A percentile compares a stretch with the other conserved stretches of the same genome.
Evolutionary conservation across 2,329 filamentous ascomycete species (phyloP).

Genomic region (Colletotrichum sp.): DNA sequence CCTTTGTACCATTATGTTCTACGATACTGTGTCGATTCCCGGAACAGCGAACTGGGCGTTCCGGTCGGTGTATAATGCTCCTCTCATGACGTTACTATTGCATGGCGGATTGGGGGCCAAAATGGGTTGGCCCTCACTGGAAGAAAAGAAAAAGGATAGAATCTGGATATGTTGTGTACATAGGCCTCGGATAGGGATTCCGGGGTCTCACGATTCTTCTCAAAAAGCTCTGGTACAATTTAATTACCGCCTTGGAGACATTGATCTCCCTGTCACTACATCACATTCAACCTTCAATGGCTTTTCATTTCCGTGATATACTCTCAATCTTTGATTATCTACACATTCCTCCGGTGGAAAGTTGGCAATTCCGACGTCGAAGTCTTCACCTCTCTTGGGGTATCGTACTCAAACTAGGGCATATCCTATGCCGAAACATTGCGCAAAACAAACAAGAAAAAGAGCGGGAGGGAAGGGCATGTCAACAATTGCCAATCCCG

Average conservation of each 20-base stretch:
- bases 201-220: neutral
- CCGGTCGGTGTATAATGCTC: conserved; percentile 48
- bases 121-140: conserved; percentile 12
- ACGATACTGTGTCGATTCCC: conserved; percentile 16
- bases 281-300: neutral
- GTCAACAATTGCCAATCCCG: neutral
- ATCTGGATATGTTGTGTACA: conserved; percentile 14
- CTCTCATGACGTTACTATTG: conserved; percentile 43
- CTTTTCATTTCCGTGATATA: neutral
- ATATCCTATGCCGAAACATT: neutral
- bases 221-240: conserved; percentile 11
- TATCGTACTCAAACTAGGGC: neutral
- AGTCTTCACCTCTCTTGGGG: neutral
- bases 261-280: conserved; percentile 2
- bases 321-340: neutral
- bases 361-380: neutral
- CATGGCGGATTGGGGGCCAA: conserved; percentile 10
- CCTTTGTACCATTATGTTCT: conserved; percentile 37
- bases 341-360: neutral
- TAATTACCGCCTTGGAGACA: conserved; percentile 16
- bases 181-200: conserved; percentile 2
- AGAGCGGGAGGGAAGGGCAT: neutral
- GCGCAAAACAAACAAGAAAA: neutral
- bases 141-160: conserved; percentile 17
- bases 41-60: conserved; percentile 22